Evolutionary conservation across 495 filamentous ascomycete species (phyloP).

Genomic region (Rhypophila decipiens): DNA sequence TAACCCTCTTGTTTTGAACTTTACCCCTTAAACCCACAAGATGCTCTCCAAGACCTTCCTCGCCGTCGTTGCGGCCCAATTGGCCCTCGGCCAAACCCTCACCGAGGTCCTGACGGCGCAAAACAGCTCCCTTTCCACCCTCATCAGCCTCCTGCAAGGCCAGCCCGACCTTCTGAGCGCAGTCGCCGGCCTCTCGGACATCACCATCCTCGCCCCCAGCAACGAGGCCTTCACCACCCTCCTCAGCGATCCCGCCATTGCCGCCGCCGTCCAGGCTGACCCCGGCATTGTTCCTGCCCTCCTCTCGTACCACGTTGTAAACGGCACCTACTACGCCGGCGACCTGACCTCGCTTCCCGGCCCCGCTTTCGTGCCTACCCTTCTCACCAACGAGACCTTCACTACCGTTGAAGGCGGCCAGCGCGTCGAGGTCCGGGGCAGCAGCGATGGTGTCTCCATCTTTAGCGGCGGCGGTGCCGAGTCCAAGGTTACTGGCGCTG

Average conservation of each 20-base stretch:
- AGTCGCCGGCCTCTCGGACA: constrained; percentile 21
- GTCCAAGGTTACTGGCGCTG: constrained; percentile 13
- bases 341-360: constrained; percentile 33
- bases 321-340: constrained; percentile 34
- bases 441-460: constrained; percentile 15
- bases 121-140: constrained; percentile 6
- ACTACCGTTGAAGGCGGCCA: constrained; percentile 40
- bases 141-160: constrained; percentile 2
- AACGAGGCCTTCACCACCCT: constrained; percentile 50
- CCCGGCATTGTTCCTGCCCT: constrained; percentile 34
- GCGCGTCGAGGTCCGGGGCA: constrained; percentile 11
- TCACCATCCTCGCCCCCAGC: constrained; percentile 60
- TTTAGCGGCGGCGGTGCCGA: constrained; percentile 20
- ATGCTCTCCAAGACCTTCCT: constrained; percentile 1
- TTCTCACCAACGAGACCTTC: constrained; percentile 38
- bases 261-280: constrained; percentile 29
- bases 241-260: constrained; percentile 25
- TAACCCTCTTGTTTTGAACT: too few species aligned
- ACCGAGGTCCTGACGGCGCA: constrained; percentile 6
- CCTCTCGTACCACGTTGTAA: constrained; percentile 55
- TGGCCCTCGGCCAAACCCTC: constrained; percentile 2
- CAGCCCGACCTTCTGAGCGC: constrained; percentile 5
- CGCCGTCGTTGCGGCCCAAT: constrained; percentile 1
- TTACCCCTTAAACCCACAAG: too few species aligned
- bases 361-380: constrained; percentile 40